Base-by-base conservation (phyloP, 2,329 filamentous ascomycete species). In the Colletotrichum sp. region DNA sequence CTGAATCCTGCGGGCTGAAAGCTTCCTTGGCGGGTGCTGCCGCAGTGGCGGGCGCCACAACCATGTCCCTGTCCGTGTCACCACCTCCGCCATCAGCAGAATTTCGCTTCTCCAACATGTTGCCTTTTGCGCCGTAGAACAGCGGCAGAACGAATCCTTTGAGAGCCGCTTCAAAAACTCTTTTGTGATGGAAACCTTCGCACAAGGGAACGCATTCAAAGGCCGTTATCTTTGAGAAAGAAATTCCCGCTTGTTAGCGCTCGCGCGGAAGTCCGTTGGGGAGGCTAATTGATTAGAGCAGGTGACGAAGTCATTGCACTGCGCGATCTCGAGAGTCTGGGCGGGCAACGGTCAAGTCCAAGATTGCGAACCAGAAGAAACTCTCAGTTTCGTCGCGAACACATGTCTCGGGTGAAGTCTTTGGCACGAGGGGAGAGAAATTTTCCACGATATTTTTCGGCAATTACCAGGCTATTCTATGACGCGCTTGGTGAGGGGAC, bases 241-340 rank as follows among this genome's bases (percentile, higher is more conserved):
- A 36, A 28, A 18, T 43, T 55, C n/a, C 12, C 21, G 18, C 18
- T 18, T 28, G 21, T 48, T 74, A 74, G 67, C 71, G 71, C 38
- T 34, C 28, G 52, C 26, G 55, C 69, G 69, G 69, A 21, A 56
- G 62, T 75, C 62, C 73, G 68, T 71, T 28, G 73, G 55, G 43
- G 52, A 21, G 32, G 72, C 55, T 59, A 28, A 30, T 59, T 59
- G 55, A 59, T n/a, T 28, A 28, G 24, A 59, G 55, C 24, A 38
- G 30, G 28, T 56, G 55, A 67, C 58, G 69, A 56, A 72, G 73
- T 72, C 69, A 75, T 67, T 21, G 30, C 56, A 32, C 30, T 72
- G 62, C 58, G 58, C 30, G 58, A 34, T 34, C 30, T 32, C 28
- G 58, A 30, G 58, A 62, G 58, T 62, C 55, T 59, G 21, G 55